Base-by-base conservation (phyloP, 2,329 filamentous ascomycete species). In the Septoria petroselini region DNA sequence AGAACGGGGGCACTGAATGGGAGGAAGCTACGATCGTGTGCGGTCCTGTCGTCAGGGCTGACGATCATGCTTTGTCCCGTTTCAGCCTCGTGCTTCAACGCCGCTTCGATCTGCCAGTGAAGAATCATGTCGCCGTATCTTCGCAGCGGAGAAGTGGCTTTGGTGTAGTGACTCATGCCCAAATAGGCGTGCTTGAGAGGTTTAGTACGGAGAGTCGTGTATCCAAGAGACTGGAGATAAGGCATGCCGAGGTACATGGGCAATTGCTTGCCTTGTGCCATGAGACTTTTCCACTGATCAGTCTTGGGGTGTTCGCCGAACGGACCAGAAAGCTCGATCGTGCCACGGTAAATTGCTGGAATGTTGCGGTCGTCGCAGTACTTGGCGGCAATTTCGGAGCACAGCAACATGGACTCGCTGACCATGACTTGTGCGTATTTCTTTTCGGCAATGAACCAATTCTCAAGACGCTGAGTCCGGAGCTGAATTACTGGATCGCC, bases 101-200 rank as follows among this genome's bases (percentile, higher is more conserved):
- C 80, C 5, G 80, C 77, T 68, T 84, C 80, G 39, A 83, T 81
- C 57, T 85, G 81, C 73, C 82, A 84, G 62, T 84, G 81, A 8
- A 74, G 69, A 38, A 84, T 71, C 62, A 84, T 73, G 64, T 85
- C 82, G 39, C 71, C 72, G 63, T 78, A 84, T 30, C 81, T 74
- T 42, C 82, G 76, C 17, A 85, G 70, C 1, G 82, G 82, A 59
- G 77, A 82, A 0, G 81, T 84, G 42, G 75, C 73, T 65, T 80
- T 82, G 51, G 75, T 65, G 59, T 84, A 84, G 19, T 71, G 63
- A 21, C 74, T 66, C 21, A 79, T 65, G 29, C 78, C 80, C 2
- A 83, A 67, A 6, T 74, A 64, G 3, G 67, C 64, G 58, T 84
- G 80, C 11, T 66, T 69, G 15, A 76, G 53, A 1, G 79, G 77